Base-by-base conservation (phyloP, 1,284 basidiomycete species). In the Schizophyllum commune region DNA sequence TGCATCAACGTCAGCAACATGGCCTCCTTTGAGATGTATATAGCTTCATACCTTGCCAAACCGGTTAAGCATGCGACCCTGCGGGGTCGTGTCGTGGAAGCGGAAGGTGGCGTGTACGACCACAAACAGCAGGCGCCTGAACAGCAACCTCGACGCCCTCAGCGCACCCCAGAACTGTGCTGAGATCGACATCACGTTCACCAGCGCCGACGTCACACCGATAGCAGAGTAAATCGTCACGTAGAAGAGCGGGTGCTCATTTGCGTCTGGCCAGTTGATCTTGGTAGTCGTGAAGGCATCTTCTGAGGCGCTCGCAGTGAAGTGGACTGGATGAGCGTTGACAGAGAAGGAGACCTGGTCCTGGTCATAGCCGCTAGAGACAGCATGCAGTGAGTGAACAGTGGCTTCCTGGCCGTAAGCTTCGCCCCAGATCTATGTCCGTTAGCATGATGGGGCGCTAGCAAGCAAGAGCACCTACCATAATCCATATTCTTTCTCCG, bases 401-500 rank as follows among this genome's bases (percentile, higher is more conserved):
- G 55, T 56, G 21, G 19, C 61, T 15, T 61, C 70, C 21, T 69
- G 60, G 8, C 67, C 72, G 65, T 88, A 87, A 0, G 85, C 85
- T 62, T 82, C 77, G 21, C 85, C 85, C 86, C 86, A 89, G 20
- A 75, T 75, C 83, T 85, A 52, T 5, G 58, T 19, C 21, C 22
- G 54, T 52, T 11, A 55, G 5, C 15, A 58, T 6, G 15, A 27
- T 54, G 61, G 33, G 21, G 54, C 19, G 58, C 32, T 52, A 33
- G 15, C 32, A 20, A 52, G 55, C 9, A 20, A 52, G 20, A 19
- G 17, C n/a, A 57, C 79, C 72, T 57, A 89, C 83, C 77, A 83
- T 90, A 65, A 92, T 85, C 89, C 91, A 93, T 7, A 86, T 64
- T 69, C 86, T 89, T 70, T 89, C 87, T 55, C 73, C 73, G 7